A percentile compares a stretch with the other conserved stretches of the same genome.
Evolutionary conservation across 805 yeast species (phyloP).

Genomic region (Hanseniaspora meyeri): DNA sequence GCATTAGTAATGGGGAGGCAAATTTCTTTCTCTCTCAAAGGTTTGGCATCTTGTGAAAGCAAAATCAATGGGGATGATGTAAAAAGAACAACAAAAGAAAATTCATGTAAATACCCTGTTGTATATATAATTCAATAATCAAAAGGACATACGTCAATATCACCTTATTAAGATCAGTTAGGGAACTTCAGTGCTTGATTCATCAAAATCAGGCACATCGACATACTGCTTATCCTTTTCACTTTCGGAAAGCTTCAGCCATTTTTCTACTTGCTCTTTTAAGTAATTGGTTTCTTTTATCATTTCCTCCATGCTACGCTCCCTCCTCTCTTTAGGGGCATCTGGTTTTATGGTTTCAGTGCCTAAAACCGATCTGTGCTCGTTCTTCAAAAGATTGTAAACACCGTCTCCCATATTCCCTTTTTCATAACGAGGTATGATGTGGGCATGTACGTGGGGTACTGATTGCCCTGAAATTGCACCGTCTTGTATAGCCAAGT

Average conservation of each 20-base stretch:
- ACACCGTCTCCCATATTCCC: slow-evolving; percentile 60
- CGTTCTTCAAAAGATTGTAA: slow-evolving; percentile 56
- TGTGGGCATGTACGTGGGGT: slow-evolving; percentile 88
- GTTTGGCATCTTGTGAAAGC: too few relatives aligned
- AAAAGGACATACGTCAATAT: slow-evolving; percentile 15
- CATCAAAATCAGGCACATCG: not conserved
- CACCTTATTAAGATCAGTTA: slow-evolving; percentile 7
- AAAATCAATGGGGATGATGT: too few relatives aligned
- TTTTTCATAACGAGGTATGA: slow-evolving; percentile 65
- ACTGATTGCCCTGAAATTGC: slow-evolving; percentile 93
- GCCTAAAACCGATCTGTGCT: slow-evolving; percentile 25
- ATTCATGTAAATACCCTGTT: slow-evolving; percentile 11
- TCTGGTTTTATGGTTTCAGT: slow-evolving; percentile 21
- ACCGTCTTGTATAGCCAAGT: slow-evolving; percentile 93
- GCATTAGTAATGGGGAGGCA: too few relatives aligned
- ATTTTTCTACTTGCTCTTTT: slow-evolving; percentile 30
- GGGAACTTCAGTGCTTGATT: slow-evolving; percentile 8
- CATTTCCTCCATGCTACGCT: slow-evolving; percentile 57
- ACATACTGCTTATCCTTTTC: slow-evolving; percentile 3
- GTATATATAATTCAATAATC: slow-evolving; percentile 17
- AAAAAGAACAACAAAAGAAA: not conserved
- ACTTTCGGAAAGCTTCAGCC: slow-evolving; percentile 6
- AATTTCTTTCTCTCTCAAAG: too few relatives aligned
- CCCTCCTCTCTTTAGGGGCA: slow-evolving; percentile 34
- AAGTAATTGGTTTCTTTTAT: slow-evolving; percentile 52